Evolutionary conservation across 371 early-diverging fungal species (phyloP), one percentile per base, ranked within the genome.

Genomic region (Phascolomyces articulosus): DNA sequence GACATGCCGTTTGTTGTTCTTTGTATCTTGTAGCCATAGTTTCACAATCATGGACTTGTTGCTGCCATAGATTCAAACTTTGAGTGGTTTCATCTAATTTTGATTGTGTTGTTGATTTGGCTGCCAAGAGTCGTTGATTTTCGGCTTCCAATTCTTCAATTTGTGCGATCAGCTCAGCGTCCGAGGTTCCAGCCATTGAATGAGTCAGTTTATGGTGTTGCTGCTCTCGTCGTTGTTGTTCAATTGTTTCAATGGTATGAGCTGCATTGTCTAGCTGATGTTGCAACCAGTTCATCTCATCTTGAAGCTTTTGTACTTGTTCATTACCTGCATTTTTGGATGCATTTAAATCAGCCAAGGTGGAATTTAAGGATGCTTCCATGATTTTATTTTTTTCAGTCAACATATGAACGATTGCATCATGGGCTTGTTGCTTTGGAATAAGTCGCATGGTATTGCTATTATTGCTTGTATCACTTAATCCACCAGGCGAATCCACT

Each of bases 341-440:
- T 3, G 26, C 51, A 8, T 64, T 55, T 23, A 47, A 40, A 54
- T 65, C 57, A 24, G 44, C 64, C 34, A 64, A 40, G 13, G 69
- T 62, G 11, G 49, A 26, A 27, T 65, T 62, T 15, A 69, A 51
- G n/a, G 55, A 58, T 16, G 53, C 28, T 20, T 60, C 49, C 29
- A 65, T 58, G 40, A 60, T 62, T 3, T 49, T 29, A 23, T 69
- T 69, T 23, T 69, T 69, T 4, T 57, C 47, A 15, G 53, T 49
- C n/a, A 69, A 49, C 49, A 65, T 65, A 7, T 58, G 49, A 4
- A 69, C 61, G 24, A 69, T 69, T 21, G 69, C 69, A n/a, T 65
- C 62, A 47, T 64, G 41, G 18, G 69, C 62, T 29, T 49, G 40
- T 49, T 69, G 59, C 21, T 40, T 24, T 34, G 68, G 31, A 47